Evolutionary conservation across 306 rosid genomes (phyloP), one percentile per base, ranked within the genome.

Genomic region (Delonix regia): DNA sequence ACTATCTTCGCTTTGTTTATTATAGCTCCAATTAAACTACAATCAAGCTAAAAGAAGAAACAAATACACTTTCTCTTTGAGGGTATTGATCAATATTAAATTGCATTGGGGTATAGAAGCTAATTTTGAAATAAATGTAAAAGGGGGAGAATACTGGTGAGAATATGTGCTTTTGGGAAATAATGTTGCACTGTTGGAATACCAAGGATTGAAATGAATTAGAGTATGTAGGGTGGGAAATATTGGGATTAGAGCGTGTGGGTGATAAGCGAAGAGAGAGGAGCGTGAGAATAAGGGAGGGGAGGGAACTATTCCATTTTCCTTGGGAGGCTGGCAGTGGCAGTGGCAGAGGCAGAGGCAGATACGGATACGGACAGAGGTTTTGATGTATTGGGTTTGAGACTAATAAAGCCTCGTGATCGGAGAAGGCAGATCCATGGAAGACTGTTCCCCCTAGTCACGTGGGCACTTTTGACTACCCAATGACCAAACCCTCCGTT

Each of bases 401-500:
- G 80, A 65, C 83, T 76, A 70, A 82, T 67, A 76, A 80, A 64
- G 84, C 98, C 98, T 91, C 98, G 98, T 94, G 98, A 94, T 94
- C 98, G 98, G 98, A 88, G 98, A 88, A 88, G 89, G 85, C 95
- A 86, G 91, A 91, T 91, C 97, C 91, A 82, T 91, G 85, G 93
- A 88, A 94, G 91, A 94, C 98, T 91, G 98, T 91, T 91, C 94
- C 97, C 91, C 55, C 82, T 80, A 69, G 90, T 94, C 98, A 91
- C 98, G 98, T 94, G 97, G 87, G 73, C 74, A 82, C 93, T 90
- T 90, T 94, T 94, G 98, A 92, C 97, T 71, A 83, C 85, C 91
- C 85, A 48, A 85, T 78, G 81, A 88, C 96, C 87, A 83, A 56
- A 73, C 36, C 78, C 55, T 36, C 60, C 59, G 56, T 65, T n/a